Conservation (phyloP, 805 yeast species). For the Teunomyces lycoperdinae region DNA sequence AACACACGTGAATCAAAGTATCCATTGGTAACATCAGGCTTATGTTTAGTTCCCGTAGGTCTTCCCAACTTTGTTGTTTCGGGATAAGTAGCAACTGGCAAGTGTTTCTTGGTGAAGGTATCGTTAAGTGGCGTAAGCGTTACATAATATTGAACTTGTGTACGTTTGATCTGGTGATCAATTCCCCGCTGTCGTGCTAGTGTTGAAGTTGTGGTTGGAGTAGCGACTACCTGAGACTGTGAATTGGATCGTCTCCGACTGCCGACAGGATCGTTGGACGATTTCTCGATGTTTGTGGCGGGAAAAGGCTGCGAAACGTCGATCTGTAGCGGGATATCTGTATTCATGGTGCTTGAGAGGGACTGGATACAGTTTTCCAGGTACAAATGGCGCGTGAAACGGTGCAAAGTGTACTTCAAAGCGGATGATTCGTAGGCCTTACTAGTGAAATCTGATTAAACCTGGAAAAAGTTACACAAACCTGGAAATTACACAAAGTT, state of each 20-base stretch:
- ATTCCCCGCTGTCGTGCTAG: conserved; percentile 7
- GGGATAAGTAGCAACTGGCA: conserved; percentile 78
- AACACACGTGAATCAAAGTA: conserved; percentile 92
- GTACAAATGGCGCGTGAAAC: not conserved
- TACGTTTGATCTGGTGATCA: conserved; percentile 20
- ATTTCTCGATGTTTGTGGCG: not conserved
- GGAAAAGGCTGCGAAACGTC: conserved; percentile 14
- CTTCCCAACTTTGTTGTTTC: conserved; percentile 85
- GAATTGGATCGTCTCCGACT: conserved; percentile 37
- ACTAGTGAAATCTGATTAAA: not conserved
- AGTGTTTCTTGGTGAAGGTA: conserved; percentile 75
- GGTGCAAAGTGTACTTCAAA: not conserved
- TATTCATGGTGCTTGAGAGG: not conserved
- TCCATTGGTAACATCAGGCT: conserved; percentile 74
- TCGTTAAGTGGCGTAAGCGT: conserved; percentile 74
- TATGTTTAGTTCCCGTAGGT: conserved; percentile 67
- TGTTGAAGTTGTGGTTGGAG: conserved; percentile 15
- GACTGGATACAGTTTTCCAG: not conserved
- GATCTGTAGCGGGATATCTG: conserved; percentile 24
- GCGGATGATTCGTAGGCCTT: not conserved
- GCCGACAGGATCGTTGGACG: conserved; percentile 1
- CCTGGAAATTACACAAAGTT: not conserved
- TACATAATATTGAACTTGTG: conserved; percentile 51
- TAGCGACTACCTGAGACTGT: conserved; percentile 36
- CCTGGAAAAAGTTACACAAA: not conserved